Evolutionary conservation across 768 basidiomycete species (phyloP).

Genomic region (Cyclocybe aegerita): DNA sequence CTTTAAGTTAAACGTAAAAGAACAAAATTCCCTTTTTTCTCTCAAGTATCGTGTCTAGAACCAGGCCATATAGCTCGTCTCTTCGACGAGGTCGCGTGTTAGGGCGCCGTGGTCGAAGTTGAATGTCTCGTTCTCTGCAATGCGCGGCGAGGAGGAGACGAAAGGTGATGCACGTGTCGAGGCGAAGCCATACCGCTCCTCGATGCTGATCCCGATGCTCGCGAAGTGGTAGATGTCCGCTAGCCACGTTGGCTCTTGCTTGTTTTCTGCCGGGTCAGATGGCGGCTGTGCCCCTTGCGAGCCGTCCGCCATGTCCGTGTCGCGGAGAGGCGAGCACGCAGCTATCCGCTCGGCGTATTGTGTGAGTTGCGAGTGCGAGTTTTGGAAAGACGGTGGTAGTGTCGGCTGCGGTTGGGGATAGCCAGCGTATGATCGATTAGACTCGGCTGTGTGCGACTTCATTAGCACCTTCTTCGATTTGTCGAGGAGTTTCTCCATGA

Average conservation of each 20-base stretch:
- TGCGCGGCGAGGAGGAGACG: constrained; percentile 45
- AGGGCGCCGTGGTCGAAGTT: constrained; percentile 66
- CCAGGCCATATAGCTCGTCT: constrained; percentile 71
- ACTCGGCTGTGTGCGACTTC: constrained; percentile 26
- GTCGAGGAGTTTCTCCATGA: constrained; percentile 54
- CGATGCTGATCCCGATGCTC: constrained; percentile 38
- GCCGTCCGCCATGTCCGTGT: background rate
- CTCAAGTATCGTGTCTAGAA: constrained; percentile 31
- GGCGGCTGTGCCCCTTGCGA: too few relatives aligned
- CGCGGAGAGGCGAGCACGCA: background rate
- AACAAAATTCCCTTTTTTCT: too few relatives aligned
- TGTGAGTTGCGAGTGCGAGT: constrained; percentile 32
- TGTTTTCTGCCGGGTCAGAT: too few relatives aligned
- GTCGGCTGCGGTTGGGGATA: constrained; percentile 17
- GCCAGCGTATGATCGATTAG: constrained; percentile 8
- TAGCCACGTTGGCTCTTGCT: constrained; percentile 32
- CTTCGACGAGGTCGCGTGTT: constrained; percentile 52
- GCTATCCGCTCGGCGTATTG: constrained; percentile 26
- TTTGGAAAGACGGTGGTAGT: constrained; percentile 33
- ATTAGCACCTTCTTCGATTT: constrained; percentile 47
- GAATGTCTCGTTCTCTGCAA: constrained; percentile 52
- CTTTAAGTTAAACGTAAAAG: too few relatives aligned
- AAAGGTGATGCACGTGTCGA: constrained; percentile 41
- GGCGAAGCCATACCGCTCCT: constrained; percentile 37
- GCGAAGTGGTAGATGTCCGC: constrained; percentile 49